Percentiles rank a stretch among this genome's conserved stretches.
phyloP scores from a whole-genome alignment of 2,329 filamentous ascomycete species.

The Diaporthe sp. region DNA sequence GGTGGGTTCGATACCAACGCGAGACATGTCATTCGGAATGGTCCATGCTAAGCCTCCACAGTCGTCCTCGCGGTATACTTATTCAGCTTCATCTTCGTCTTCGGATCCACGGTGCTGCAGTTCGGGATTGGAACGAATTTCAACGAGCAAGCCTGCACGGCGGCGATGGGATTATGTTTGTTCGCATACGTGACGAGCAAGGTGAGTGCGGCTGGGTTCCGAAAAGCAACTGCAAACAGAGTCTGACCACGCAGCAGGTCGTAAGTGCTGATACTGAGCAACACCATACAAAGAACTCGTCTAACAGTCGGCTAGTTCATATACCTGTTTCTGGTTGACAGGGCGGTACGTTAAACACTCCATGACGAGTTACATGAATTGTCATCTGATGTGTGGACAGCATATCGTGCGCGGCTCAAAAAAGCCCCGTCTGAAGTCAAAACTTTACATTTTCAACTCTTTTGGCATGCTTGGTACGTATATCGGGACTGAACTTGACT shows the following conservation, averaged over 20 bases:
- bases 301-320: slow-evolving; percentile 13
- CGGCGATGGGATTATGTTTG: slow-evolving; percentile 25
- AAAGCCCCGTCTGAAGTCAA: slow-evolving; percentile 22
- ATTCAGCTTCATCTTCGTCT: slow-evolving; percentile 28
- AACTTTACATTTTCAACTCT: slow-evolving; percentile 24
- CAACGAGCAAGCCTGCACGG: slow-evolving; percentile 20
- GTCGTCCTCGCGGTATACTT: slow-evolving; percentile 27
- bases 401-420: slow-evolving; percentile 18
- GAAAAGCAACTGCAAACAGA: neutral
- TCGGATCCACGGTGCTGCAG: slow-evolving; percentile 25
- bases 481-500: neutral
- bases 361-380: no score
- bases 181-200: slow-evolving; percentile 26
- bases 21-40: no score
- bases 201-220: neutral
- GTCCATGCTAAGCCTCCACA: neutral
- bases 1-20: slow-evolving; percentile 3
- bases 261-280: slow-evolving; percentile 5
- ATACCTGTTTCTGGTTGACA: slow-evolving; percentile 27
- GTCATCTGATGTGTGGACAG: neutral
- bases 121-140: slow-evolving; percentile 23
- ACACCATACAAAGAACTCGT: neutral
- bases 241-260: slow-evolving; percentile 1
- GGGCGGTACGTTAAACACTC: neutral
- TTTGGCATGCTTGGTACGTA: slow-evolving; percentile 29